phyloP scores from a whole-genome alignment of 257 asterid genomes.

The Ballota nigra region DNA sequence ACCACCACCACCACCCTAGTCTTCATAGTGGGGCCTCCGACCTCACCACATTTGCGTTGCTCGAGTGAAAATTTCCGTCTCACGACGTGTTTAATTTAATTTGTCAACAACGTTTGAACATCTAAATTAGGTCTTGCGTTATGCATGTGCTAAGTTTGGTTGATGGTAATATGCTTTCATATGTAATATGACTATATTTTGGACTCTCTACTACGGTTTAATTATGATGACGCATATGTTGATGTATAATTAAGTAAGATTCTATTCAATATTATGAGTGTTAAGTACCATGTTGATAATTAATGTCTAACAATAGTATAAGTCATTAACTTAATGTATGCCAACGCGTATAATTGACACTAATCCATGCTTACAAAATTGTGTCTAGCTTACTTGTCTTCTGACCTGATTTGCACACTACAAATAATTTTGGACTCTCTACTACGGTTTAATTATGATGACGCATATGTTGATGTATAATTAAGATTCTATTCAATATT shows the following conservation, averaged over 20 bases:
- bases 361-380: too few species aligned
- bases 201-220: neutral
- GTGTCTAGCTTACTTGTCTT: too few species aligned
- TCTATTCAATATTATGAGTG: neutral
- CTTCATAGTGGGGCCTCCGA: slow-evolving; percentile 75
- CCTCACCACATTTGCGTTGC: slow-evolving; percentile 71
- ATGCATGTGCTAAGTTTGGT: neutral
- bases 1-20: slow-evolving; percentile 36
- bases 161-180: neutral
- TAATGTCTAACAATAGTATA: too few species aligned
- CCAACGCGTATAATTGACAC: too few species aligned
- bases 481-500: neutral
- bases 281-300: too few species aligned
- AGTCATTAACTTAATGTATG: too few species aligned
- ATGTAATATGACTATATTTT: neutral
- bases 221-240: neutral
- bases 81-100: neutral
- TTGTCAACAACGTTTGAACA: neutral
- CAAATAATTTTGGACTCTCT: neutral
- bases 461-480: neutral
- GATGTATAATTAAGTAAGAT: neutral
- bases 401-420: too few species aligned
- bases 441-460: neutral
- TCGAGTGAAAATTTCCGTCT: slow-evolving; percentile 36
- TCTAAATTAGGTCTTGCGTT: neutral